Conservation (phyloP, 1,284 basidiomycete species). For the Microbotryum scabiosae region DNA sequence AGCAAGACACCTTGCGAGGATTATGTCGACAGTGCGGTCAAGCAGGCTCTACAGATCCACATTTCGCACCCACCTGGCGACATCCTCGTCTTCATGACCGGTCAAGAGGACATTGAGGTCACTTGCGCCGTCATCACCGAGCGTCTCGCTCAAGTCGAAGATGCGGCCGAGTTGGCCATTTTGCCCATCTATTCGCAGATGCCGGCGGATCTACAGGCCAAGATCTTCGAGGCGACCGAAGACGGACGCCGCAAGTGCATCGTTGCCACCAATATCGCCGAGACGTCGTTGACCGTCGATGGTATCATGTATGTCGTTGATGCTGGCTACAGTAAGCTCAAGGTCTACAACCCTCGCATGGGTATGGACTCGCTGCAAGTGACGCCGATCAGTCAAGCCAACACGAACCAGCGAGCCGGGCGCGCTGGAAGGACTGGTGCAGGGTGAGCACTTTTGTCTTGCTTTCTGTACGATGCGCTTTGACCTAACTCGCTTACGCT, state of each 20-base stretch:
- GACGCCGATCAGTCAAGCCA: constrained; percentile 96
- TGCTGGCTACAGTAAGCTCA: constrained; percentile 91
- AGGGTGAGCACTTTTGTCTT: constrained; percentile 51
- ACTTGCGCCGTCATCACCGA: constrained; percentile 90
- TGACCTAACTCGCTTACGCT: background rate
- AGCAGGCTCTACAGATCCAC: constrained; percentile 94
- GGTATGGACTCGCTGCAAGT: constrained; percentile 99
- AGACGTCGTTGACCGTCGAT: constrained; percentile 95
- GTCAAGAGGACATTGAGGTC: constrained; percentile 87
- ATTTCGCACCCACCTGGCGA: constrained; percentile 88
- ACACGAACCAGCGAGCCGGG: constrained; percentile 89
- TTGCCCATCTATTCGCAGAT: constrained; percentile 99
- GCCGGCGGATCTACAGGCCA: constrained; percentile 97
- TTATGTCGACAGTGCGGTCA: constrained; percentile 95
- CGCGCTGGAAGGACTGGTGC: constrained; percentile 92
- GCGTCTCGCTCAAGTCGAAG: constrained; percentile 80
- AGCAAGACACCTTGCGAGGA: constrained; percentile 96
- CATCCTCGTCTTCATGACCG: constrained; percentile 98
- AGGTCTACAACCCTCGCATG: constrained; percentile 98
- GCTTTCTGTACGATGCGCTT: background rate
- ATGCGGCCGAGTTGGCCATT: constrained; percentile 74
- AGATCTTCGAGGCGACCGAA: constrained; percentile 90
- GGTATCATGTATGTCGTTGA: constrained; percentile 97
- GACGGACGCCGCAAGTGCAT: constrained; percentile 94
- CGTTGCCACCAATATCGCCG: constrained; percentile 97